Percentiles rank a stretch among this genome's conserved stretches.
Conservation (phyloP, 2,329 filamentous ascomycete species). For the Rutstroemia sp. region DNA sequence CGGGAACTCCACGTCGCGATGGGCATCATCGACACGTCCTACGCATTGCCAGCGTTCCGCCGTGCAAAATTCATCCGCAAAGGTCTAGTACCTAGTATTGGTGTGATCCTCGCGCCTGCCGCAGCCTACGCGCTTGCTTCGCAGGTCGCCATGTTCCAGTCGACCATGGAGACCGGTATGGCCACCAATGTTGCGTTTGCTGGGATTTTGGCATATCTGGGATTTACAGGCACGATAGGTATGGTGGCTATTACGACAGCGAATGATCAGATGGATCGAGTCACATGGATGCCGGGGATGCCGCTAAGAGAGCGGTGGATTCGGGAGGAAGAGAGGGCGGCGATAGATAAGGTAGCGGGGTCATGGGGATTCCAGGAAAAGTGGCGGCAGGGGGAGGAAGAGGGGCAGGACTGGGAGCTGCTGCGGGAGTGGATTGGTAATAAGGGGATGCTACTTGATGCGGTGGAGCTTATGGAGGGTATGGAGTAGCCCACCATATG, state of each 20-base stretch:
- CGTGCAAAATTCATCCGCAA: constrained; percentile 61
- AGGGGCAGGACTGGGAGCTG: constrained; percentile 81
- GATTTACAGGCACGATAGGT: constrained; percentile 74
- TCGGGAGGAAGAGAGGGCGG: constrained; percentile 81
- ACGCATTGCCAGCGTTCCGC: constrained; percentile 57
- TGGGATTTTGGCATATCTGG: constrained; percentile 76
- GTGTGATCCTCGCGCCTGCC: constrained; percentile 51
- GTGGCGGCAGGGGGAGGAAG: constrained; percentile 78
- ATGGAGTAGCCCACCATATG: constrained; percentile 53
- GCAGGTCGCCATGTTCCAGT: constrained; percentile 58
- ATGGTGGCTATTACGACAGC: constrained; percentile 76
- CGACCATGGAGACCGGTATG: constrained; percentile 66
- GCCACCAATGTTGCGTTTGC: constrained; percentile 74
- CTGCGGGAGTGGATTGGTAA: constrained; percentile 76
- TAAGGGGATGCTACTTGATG: constrained; percentile 85
- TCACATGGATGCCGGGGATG: constrained; percentile 81
- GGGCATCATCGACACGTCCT: constrained; percentile 64
- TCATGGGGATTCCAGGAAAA: constrained; percentile 87
- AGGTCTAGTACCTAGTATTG: constrained; percentile 50
- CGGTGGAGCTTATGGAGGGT: constrained; percentile 83
- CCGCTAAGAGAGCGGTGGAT: constrained; percentile 77
- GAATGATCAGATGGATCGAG: constrained; percentile 92
- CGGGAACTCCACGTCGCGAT: constrained; percentile 74
- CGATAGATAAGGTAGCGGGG: constrained; percentile 76
- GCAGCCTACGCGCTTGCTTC: constrained; percentile 65